Evolutionary conservation across 352 stramenopile genomes (phyloP).

Genomic region (Phytophthora boehmeriae): DNA sequence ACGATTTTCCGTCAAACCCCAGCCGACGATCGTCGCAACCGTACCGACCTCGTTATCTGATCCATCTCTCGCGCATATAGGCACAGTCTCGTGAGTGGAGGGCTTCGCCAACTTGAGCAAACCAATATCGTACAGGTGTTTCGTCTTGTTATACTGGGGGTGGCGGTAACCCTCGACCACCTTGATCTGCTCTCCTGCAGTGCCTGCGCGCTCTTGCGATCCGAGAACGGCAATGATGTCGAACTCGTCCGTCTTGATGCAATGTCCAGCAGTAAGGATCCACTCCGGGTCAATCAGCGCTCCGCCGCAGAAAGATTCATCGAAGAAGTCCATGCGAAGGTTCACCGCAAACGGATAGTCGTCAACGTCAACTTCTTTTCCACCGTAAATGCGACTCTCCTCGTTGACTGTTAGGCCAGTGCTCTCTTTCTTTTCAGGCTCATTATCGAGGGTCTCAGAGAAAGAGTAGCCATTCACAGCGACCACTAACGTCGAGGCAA

Average conservation of each 20-base stretch:
- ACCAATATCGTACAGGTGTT: constrained; percentile 37
- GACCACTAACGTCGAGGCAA: constrained; percentile 4
- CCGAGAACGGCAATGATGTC: constrained; percentile 29
- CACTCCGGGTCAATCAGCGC: constrained; percentile 59
- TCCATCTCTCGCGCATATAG: constrained; percentile 30
- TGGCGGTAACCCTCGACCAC: constrained; percentile 17
- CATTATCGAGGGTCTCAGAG: constrained; percentile 17
- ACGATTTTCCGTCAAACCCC: constrained; percentile 42
- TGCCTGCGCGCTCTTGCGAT: constrained; percentile 16
- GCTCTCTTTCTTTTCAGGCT: constrained; percentile 20
- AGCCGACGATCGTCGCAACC: constrained; percentile 45
- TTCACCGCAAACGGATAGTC: constrained; percentile 63
- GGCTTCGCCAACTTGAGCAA: constrained; percentile 44
- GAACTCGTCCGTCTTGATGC: constrained; percentile 40
- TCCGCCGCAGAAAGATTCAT: constrained; percentile 61
- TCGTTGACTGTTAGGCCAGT: constrained; percentile 33
- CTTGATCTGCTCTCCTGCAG: constrained; percentile 25
- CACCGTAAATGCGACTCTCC: constrained; percentile 68
- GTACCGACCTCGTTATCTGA: constrained; percentile 39
- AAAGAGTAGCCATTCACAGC: constrained; percentile 24
- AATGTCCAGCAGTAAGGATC: constrained; percentile 74
- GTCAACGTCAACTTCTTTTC: constrained; percentile 49
- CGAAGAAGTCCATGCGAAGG: constrained; percentile 46
- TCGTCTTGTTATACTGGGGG: constrained; percentile 22
- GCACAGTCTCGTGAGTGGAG: constrained; percentile 24